Evolutionary conservation across 495 filamentous ascomycete species (phyloP).

Genomic region (Penicillium diatomitis): DNA sequence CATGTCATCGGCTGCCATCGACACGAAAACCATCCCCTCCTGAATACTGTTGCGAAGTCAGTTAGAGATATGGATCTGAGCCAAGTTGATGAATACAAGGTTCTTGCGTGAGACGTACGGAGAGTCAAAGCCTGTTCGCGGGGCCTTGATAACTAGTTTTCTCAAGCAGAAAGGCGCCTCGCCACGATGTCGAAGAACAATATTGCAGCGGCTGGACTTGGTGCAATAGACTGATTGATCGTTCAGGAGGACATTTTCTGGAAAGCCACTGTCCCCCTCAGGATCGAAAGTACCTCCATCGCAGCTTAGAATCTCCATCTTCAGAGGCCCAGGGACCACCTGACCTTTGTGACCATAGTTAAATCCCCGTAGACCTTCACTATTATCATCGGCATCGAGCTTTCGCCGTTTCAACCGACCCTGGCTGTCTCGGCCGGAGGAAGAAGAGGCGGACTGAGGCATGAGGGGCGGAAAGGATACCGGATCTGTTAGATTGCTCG

Average conservation of each 20-base stretch:
- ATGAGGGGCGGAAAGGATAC: constrained; percentile 34
- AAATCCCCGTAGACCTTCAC: constrained; percentile 47
- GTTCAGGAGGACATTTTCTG: constrained; percentile 75
- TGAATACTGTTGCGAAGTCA: constrained; percentile 52
- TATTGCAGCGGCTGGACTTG: constrained; percentile 70
- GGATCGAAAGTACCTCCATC: constrained; percentile 73
- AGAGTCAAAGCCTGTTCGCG: constrained; percentile 67
- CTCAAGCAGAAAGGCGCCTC: constrained; percentile 69
- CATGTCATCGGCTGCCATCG: constrained; percentile 72
- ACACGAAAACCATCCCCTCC: constrained; percentile 88
- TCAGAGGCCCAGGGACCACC: constrained; percentile 66
- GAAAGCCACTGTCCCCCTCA: constrained; percentile 47
- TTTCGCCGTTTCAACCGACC: constrained; percentile 64
- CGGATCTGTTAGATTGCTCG: constrained; percentile 25
- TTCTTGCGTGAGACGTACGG: constrained; percentile 51
- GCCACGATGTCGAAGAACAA: constrained; percentile 72
- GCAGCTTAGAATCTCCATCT: constrained; percentile 80
- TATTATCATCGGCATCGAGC: constrained; percentile 52
- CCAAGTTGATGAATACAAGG: no score
- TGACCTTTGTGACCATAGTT: constrained; percentile 78
- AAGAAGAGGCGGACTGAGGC: constrained; percentile 16
- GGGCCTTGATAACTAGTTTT: constrained; percentile 82
- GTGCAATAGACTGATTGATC: constrained; percentile 85
- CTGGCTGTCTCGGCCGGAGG: constrained; percentile 19
- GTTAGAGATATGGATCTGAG: constrained; percentile 2